These are phyloP conservation scores for Viola pubescens DNA, from an alignment of 441 rosid species.

Conservation along the genomic window DNA sequence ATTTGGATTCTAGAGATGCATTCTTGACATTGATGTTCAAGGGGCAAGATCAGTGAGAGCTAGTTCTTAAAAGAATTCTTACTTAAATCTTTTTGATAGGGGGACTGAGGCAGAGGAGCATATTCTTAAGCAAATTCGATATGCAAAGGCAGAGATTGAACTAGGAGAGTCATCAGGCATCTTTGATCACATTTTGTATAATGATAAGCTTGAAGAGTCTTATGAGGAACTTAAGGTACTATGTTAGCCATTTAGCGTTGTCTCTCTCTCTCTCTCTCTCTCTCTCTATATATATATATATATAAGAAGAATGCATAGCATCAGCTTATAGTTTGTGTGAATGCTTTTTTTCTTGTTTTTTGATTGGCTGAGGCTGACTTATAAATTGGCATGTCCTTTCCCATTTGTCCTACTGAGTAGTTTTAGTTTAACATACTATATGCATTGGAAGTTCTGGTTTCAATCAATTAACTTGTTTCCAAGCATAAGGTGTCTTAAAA, in stretches of 20 bases:
- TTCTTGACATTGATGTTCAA: constrained; percentile 96
- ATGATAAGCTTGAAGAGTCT: constrained; percentile 71
- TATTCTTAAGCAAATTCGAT: constrained; percentile 57
- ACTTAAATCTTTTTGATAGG: constrained; percentile 32
- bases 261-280: no score
- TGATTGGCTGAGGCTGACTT: no score
- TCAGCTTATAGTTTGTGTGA: no score
- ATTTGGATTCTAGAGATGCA: constrained; percentile 55
- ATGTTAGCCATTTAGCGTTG: constrained; percentile 8
- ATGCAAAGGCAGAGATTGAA: constrained; percentile 67
- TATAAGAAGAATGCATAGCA: no score
- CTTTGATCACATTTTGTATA: constrained; percentile 52
- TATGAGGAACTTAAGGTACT: constrained; percentile 72
- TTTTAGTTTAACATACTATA: no score
- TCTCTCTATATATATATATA: no score
- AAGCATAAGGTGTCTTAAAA: neutral
- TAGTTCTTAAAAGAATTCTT: constrained; percentile 26
- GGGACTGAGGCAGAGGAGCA: constrained; percentile 89
- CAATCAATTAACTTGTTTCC: no score
- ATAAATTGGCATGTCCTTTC: no score
- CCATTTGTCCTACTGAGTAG: no score
- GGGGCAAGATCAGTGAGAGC: constrained; percentile 72
- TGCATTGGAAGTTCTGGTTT: no score
- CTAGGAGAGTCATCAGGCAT: constrained; percentile 57
- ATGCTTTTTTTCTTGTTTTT: no score